These are phyloP conservation scores for Saccharomyces paradoxus DNA, from an alignment of 805 yeast species.

Conservation along the genomic window DNA sequence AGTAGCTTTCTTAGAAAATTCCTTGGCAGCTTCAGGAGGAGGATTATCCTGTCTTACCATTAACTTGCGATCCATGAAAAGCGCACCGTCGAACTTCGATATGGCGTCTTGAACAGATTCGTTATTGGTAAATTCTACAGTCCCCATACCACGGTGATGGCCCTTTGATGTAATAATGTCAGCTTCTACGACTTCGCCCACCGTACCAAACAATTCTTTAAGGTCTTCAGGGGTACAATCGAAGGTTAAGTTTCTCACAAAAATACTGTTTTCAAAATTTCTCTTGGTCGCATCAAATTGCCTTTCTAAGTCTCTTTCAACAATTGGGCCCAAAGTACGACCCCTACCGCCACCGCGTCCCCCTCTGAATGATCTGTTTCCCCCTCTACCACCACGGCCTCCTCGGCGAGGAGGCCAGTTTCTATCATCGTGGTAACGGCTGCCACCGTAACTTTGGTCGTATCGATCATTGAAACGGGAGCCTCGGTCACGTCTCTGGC, in stretches of 20 bases:
- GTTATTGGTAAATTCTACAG: conserved; percentile 68
- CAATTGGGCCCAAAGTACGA: conserved; percentile 12
- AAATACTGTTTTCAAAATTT: conserved; percentile 58
- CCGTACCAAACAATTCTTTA: conserved; percentile 46
- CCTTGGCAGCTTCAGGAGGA: conserved; percentile 42
- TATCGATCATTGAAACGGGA: conserved; percentile 22
- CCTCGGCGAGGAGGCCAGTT: conserved; percentile 19
- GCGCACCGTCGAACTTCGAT: conserved; percentile 52
- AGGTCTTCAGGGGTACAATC: conserved; percentile 50
- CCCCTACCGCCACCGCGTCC: conserved; percentile 22
- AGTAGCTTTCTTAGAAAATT: conserved; percentile 7
- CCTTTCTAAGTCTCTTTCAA: conserved; percentile 13
- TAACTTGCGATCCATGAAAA: conserved; percentile 63
- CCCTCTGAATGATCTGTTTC: conserved; percentile 3
- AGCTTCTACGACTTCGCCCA: conserved; percentile 64
- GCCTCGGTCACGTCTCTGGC: conserved; percentile 35
- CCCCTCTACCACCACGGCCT: conserved; percentile 6
- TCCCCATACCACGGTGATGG: conserved; percentile 79
- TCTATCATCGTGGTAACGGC: conserved; percentile 29
- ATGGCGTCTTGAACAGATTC: conserved; percentile 68
- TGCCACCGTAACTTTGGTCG: conserved; percentile 29
- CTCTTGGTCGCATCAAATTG: conserved; percentile 37
- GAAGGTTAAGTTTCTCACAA: conserved; percentile 65
- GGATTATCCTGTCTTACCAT: conserved; percentile 87
- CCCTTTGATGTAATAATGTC: conserved; percentile 73